Base-by-base conservation (phyloP, 768 basidiomycete genomes). In the Suillus clintonianus region DNA sequence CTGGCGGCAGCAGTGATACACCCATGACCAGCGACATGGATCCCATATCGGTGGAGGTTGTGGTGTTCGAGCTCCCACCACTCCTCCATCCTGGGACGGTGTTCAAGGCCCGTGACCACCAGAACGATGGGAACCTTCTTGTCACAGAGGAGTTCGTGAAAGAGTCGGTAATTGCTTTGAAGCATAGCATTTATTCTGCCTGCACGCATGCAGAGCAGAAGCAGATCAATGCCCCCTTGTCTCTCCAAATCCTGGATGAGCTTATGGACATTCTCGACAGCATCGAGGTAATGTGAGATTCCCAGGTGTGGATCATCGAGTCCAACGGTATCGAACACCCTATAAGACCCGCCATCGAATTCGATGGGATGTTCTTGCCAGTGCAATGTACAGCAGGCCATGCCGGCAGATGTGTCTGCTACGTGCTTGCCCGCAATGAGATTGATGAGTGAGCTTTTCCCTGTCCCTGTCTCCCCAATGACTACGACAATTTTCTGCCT, bases 51-150 rank as follows among this genome's bases (percentile, higher is more conserved):
- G 47, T 62, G 63, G 62, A 83, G 82, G 3, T 82, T 43, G 58
- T 37, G n/a, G n/a, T n/a, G n/a, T n/a, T n/a, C n/a, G n/a, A n/a
- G n/a, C 17, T 53, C 41, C 81, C 80, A 82, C 82, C 81, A 82
- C 27, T 43, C 67, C 5, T 76, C 74, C 71, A 79, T 77, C 6
- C 39, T 79, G n/a, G n/a, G n/a, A n/a, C n/a, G 69, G 45, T 71
- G 17, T 66, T 80, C 82, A 45, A 83, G 68, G 48, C 79, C 66
- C 9, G 80, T 82, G 42, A 82, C 62, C 34, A 75, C 75, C 19
- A 83, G 54, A 1, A 73, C 70, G 22, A 78, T 70, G 2, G 82
- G 80, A 34, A 81, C 79, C 37, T 73, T 61, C 50, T 62, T 63
- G 36, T 71, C 73, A 56, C 82, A 82, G 19, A 82, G 71, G n/a